These are phyloP conservation scores for Pleurotus pulmonarius DNA, from an alignment of 768 basidiomycete genomes.

Conservation along the genomic window DNA sequence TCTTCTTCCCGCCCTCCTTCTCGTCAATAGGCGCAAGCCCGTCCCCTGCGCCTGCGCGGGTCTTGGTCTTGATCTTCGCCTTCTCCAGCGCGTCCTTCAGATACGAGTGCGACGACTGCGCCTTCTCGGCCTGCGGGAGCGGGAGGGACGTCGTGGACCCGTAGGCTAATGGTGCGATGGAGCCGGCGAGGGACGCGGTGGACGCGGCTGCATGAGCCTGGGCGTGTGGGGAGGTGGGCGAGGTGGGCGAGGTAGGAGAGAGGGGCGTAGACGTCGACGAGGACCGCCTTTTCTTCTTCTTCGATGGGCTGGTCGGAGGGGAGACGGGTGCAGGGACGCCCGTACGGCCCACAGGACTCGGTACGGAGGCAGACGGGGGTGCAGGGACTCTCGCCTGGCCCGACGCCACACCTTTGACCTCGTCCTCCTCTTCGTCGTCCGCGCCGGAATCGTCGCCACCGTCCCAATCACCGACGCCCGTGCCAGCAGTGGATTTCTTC, in stretches of 20 bases:
- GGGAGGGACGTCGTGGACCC: constrained; percentile 27
- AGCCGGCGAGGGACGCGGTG: constrained; percentile 18
- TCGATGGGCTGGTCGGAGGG: constrained; percentile 15
- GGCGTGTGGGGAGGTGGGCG: constrained; percentile 12
- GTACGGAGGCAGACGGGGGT: constrained; percentile 13
- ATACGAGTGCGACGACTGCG: constrained; percentile 72
- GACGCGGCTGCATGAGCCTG: constrained; percentile 13
- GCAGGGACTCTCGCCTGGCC: constrained; percentile 17
- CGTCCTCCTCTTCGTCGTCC: constrained; percentile 10
- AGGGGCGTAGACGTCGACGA: constrained; percentile 18
- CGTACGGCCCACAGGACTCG: constrained; percentile 6
- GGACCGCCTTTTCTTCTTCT: background rate
- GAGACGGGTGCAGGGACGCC: constrained; percentile 11
- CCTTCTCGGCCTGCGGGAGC: constrained; percentile 45
- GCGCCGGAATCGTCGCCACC: constrained; percentile 12
- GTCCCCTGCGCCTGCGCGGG: constrained; percentile 42
- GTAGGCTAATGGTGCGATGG: constrained; percentile 26
- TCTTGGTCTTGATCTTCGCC: constrained; percentile 67
- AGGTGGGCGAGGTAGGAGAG: constrained; percentile 17
- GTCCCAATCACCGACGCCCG: constrained; percentile 12
- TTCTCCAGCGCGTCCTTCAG: constrained; percentile 31
- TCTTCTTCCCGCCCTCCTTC: constrained; percentile 14
- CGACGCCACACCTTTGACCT: background rate
- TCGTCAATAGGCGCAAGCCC: constrained; percentile 43
- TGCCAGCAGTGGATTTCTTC: constrained; percentile 28